Base-by-base conservation (phyloP, 2,329 filamentous ascomycete genomes). In the Neopestalotiopsis sp. region DNA sequence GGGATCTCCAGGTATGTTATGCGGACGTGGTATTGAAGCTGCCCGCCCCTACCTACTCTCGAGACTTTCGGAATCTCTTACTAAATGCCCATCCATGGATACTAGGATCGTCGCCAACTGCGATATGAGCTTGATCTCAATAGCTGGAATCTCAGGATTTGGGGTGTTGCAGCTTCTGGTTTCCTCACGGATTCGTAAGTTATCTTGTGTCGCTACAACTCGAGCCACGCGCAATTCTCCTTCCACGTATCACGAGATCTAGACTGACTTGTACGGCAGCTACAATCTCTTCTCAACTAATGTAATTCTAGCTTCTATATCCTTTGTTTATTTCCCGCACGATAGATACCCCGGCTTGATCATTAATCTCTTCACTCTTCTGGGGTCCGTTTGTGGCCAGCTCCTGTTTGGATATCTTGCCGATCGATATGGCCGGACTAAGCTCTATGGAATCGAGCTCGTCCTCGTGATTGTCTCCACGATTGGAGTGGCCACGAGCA, bases 261-360 rank as follows among this genome's bases (percentile, higher is more conserved):
- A 28, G 38, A 56, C 53, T 69, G 3, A 66, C 49, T 17, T 28
- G 49, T 53, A 28, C 38, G 14, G 34, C 61, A 87, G 85, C 70
- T 87, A 87, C 69, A 87, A 87, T 68, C 81, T 87, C 28, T 87
- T 87, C 71, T 85, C 85, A 13, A 87, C 83, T 70, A 87, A 87
- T 70, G 85, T 87, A 66, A 87, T 87, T 65, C 79, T 85, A n/a
- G 82, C 85, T 6, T 86, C 85, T 13, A 79, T 87, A 65, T 83
- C 83, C 6, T 87, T 85, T 72, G 85, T 87, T 9, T 87, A 87
- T 73, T 87, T 85, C 73, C 85, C 85, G 3, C 80, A 82, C 57
- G 76, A 78, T 14, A 78, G 78, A 71, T 86, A 82, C 80, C 81
- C 81, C 1, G 81, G 84, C 2, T 45, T 75, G n/a, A 61, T 71